phyloP scores from a whole-genome alignment of 306 rosid genomes.

The Gynostemma pentaphyllum region DNA sequence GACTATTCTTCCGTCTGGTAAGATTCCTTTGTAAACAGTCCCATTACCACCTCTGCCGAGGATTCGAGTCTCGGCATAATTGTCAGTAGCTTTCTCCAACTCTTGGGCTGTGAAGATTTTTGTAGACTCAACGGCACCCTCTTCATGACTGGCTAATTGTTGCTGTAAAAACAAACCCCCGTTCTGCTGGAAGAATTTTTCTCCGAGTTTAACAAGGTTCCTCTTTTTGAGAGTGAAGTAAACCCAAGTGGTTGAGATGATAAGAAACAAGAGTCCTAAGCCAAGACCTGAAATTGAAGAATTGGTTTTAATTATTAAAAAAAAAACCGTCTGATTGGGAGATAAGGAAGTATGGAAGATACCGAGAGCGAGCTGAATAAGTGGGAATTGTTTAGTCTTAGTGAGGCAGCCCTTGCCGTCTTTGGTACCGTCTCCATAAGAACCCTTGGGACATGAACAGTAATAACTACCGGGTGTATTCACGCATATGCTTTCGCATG shows the following conservation, averaged over 20 bases:
- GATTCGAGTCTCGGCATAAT: constrained; percentile 1
- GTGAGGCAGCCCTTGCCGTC: constrained; percentile 10
- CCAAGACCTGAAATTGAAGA: not conserved
- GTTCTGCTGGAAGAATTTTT: constrained; percentile 10
- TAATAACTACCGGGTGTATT: constrained; percentile 9
- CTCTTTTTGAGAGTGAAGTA: constrained; percentile 8
- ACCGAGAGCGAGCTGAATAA: constrained; percentile 7
- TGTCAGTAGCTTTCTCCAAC: constrained; percentile 12
- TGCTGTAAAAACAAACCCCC: constrained; percentile 8
- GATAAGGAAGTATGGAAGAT: not conserved
- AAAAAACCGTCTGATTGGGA: not conserved
- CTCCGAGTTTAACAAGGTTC: not conserved
- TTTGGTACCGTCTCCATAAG: constrained; percentile 4
- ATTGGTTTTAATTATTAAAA: too few species aligned
- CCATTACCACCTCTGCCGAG: constrained; percentile 10
- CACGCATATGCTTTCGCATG: constrained; percentile 7
- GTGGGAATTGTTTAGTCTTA: not conserved
- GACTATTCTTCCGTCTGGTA: not conserved
- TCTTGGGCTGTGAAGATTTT: constrained; percentile 8
- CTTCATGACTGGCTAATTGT: not conserved
- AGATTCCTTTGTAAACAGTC: constrained; percentile 9
- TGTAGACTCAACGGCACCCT: not conserved
- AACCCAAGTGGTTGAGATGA: constrained; percentile 2
- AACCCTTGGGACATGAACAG: constrained; percentile 3
- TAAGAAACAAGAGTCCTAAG: not conserved